Base-by-base conservation (phyloP, 2,329 filamentous ascomycete genomes). In the Aspergillus versicolor region DNA sequence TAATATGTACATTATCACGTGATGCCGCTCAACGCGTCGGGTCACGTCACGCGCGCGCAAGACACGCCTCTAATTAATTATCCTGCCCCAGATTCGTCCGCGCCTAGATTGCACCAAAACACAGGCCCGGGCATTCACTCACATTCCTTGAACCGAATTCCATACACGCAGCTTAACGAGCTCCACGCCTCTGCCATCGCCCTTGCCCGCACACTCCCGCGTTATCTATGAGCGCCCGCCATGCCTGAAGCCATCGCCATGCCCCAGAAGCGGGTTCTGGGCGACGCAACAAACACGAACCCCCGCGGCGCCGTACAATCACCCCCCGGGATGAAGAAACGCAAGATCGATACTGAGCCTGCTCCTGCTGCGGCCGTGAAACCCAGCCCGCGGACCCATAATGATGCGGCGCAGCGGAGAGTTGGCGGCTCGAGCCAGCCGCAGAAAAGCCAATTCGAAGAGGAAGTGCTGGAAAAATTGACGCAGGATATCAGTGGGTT, bases 361-460 rank as follows among this genome's bases (percentile, higher is more conserved):
- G 73, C 81, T 12, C 73, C 81, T 12, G 78, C 80, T 32, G 27
- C 27, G 8, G 27, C 27, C 3, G 27, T 11, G 27, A 82, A 82
- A 56, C 81, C 89, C 65, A 84, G 82, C 54, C 83, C 85, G 2
- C 63, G 67, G 54, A 87, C 88, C 3, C 84, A 88, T 64, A 84
- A 83, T 70, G 81, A 78, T n/a, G 27, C 27, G 27, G 27, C 27
- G 9, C 80, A 77, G 11, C 83, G 84, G 63, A 84, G 82, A 61
- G 64, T 70, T 2, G 82, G 84, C 61, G 82, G 84, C 61, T 93
- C 89, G 1, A 92, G 84, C 65, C 73, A 76, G 57, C 70, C 72
- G 9, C 91, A 92, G 74, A 97, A 96, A 78, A 96, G 92, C 72
- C 84, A 89, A 54, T 99, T 99, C 72, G 94, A 97, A 75, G 88